Base-by-base conservation (phyloP, 371 early-diverging fungal genomes). In the Mucor mucedo region DNA sequence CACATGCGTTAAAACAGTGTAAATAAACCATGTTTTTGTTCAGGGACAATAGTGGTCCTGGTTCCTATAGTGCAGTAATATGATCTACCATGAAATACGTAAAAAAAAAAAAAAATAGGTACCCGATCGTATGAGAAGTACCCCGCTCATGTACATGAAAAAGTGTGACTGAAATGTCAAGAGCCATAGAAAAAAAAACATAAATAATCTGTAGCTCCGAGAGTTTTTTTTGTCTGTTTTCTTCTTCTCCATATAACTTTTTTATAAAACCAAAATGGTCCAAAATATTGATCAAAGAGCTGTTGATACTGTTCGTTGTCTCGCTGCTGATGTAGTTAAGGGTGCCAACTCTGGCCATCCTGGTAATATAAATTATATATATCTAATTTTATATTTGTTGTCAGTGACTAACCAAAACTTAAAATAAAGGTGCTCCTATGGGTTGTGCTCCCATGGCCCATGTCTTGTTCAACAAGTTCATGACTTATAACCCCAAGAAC, bases 321-420 rank as follows among this genome's bases (percentile, higher is more conserved):
- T 99, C 27, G 91, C 97, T 32, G 95, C 96, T 40, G 99, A 99
- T 79, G 91, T 93, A 64, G 97, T 98, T 39, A 91, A 93, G 72
- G 91, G 91, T 65, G 95, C 98, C 71, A 93, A 95, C 75, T 94
- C 96, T 65, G 99, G 99, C 8, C 99, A 99, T 75, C 99, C 99
- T 59, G 99, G 89, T 88, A 80, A 66, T 7, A 14, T 21, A 21
- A 21, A 21, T 14, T 32, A 29, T 29, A 13, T 32, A 14, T 30
- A 13, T 13, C 27, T 10, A 1, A 21, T 32, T 13, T 50, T 7
- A 32, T 5, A 33, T 11, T 8, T 30, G 29, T 6, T 21, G 3
- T 21, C 27, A 47, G 0, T 21, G 4, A 47, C n/a, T 47, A 47
- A 47, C 16, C n/a, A 14, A 5, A 3, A 21, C 21, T 21, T 21